These are phyloP conservation scores for Cyclostephanos invisitatus DNA, from an alignment of 108 stramenopile genomes.

Conservation along the genomic window DNA sequence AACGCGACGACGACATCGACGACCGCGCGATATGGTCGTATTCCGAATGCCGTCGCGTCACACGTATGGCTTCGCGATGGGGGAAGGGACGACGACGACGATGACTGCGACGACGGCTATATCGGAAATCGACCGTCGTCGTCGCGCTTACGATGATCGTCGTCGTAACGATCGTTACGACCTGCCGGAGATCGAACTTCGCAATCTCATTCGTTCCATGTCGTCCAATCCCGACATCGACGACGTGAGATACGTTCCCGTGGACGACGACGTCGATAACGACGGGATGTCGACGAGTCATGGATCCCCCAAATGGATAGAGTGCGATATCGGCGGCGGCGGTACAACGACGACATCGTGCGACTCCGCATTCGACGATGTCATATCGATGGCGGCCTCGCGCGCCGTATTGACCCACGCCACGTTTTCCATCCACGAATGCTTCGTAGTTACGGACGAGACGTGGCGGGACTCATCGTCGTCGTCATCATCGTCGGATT, in stretches of 20 bases:
- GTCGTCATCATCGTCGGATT: background rate
- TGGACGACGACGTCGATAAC: background rate
- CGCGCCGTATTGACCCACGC: constrained; percentile 47
- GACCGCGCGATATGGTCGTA: constrained; percentile 23
- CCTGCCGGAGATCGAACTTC: constrained; percentile 35
- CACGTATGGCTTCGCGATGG: constrained; percentile 39
- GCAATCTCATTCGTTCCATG: constrained; percentile 5
- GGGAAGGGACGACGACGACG: background rate
- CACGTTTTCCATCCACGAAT: constrained; percentile 24
- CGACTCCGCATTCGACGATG: too few relatives aligned
- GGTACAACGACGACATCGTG: background rate
- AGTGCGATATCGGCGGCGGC: background rate
- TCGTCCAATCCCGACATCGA: background rate
- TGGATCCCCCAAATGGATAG: constrained; percentile 14
- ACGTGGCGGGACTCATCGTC: constrained; percentile 13
- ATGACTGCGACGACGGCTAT: too few relatives aligned
- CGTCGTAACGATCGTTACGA: constrained; percentile 16
- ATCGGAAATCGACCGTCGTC: too few relatives aligned
- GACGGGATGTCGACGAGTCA: background rate
- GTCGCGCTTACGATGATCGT: background rate
- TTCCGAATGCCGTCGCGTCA: constrained; percentile 47
- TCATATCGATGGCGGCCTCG: constrained; percentile 22
- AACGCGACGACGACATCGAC: background rate
- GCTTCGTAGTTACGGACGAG: constrained; percentile 19
- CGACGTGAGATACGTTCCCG: constrained; percentile 15